These are phyloP conservation scores for Rosa chinensis DNA, from an alignment of 306 rosid genomes.

Conservation along the genomic window DNA sequence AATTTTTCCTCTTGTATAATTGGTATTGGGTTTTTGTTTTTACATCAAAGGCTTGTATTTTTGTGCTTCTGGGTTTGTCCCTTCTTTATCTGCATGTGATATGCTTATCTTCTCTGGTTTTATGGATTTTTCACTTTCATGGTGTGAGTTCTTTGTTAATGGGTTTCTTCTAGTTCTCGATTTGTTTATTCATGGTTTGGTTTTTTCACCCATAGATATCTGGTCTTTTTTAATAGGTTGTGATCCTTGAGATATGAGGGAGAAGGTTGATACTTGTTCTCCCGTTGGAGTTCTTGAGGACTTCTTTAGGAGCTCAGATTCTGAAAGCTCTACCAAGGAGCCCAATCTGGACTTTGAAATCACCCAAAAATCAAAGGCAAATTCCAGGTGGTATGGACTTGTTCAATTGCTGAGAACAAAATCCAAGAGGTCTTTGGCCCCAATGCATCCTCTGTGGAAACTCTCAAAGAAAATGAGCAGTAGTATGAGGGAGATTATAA, in stretches of 20 bases:
- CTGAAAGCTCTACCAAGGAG: constrained; percentile 71
- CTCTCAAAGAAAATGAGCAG: constrained; percentile 66
- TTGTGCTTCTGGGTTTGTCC: constrained; percentile 24
- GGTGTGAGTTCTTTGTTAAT: neutral
- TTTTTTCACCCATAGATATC: neutral
- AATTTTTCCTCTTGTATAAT: neutral
- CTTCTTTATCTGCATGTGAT: neutral
- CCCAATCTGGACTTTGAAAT: constrained; percentile 33
- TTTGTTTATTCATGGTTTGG: neutral
- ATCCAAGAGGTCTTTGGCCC: constrained; percentile 50
- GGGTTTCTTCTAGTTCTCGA: neutral
- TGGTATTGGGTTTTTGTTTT: constrained; percentile 19
- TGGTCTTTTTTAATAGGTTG: constrained; percentile 28
- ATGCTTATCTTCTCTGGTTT: constrained; percentile 23
- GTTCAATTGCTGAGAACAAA: constrained; percentile 44
- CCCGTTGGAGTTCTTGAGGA: constrained; percentile 87
- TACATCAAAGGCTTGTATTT: neutral
- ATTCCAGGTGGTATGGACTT: constrained; percentile 56
- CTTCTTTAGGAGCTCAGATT: constrained; percentile 76
- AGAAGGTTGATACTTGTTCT: constrained; percentile 55
- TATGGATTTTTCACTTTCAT: constrained; percentile 21
- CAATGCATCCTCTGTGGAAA: constrained; percentile 57
- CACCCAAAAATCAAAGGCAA: constrained; percentile 36
- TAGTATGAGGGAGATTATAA: constrained; percentile 58
- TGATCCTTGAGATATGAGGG: constrained; percentile 48